A percentile compares a stretch with the other conserved stretches of the same genome.
Evolutionary conservation across 2,329 filamentous ascomycete genomes (phyloP).

Genomic region (Drechslerella coelobrocha): DNA sequence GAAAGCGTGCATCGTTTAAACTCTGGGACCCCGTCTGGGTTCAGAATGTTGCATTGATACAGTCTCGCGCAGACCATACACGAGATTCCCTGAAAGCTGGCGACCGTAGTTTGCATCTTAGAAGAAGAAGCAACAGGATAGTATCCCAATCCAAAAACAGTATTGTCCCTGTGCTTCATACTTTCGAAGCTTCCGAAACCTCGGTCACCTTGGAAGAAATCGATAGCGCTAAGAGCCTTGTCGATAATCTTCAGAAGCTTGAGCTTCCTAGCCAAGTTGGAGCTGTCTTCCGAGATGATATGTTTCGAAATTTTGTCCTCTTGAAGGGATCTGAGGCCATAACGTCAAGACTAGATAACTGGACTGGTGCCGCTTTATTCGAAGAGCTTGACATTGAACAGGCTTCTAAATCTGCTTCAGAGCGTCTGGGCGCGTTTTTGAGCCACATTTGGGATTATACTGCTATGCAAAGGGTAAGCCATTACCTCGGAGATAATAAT

Average conservation of each 20-base stretch:
- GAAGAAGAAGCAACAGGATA: slow-evolving; percentile 46
- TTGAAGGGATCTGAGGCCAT: slow-evolving; percentile 58
- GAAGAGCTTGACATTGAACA: slow-evolving; percentile 61
- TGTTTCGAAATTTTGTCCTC: slow-evolving; percentile 79
- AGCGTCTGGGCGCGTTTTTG: slow-evolving; percentile 61
- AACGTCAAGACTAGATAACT: slow-evolving; percentile 25
- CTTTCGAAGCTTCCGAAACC: slow-evolving; percentile 66
- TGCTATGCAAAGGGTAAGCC: slow-evolving; percentile 64
- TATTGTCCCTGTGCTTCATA: slow-evolving; percentile 73
- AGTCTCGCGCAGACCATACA: slow-evolving; percentile 22
- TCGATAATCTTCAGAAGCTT: slow-evolving; percentile 76
- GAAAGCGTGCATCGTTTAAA: slow-evolving; percentile 36
- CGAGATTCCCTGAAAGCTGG: not conserved
- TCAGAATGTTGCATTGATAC: slow-evolving; percentile 27
- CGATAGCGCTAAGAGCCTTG: slow-evolving; percentile 72
- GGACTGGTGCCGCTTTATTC: slow-evolving; percentile 43
- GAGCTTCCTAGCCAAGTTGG: slow-evolving; percentile 83
- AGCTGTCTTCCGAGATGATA: slow-evolving; percentile 75
- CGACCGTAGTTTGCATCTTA: slow-evolving; percentile 5
- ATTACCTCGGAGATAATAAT: too few species aligned
- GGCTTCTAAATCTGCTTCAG: slow-evolving; percentile 62
- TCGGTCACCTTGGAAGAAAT: slow-evolving; percentile 78
- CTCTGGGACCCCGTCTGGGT: slow-evolving; percentile 41
- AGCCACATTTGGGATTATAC: slow-evolving; percentile 67
- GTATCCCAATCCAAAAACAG: slow-evolving; percentile 62